A percentile compares a stretch with the other conserved stretches of the same genome.
Conservation (phyloP, 2,329 filamentous ascomycete species). For the Exophiala spinifera region DNA sequence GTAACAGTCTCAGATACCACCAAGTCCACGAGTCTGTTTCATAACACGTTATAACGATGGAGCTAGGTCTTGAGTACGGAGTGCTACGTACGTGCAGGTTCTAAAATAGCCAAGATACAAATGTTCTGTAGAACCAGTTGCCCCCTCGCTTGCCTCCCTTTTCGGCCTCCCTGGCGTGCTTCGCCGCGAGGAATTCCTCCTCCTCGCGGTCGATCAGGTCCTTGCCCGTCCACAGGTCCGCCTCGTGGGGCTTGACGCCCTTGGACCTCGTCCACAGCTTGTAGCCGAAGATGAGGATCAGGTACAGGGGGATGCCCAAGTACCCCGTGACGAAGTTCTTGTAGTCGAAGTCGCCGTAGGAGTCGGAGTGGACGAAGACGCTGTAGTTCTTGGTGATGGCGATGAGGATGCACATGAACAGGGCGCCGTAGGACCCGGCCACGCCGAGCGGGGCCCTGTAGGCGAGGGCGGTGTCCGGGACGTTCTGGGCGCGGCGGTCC, state of each 20-base stretch:
- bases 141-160: slow-evolving; percentile 33
- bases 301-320: slow-evolving; percentile 71
- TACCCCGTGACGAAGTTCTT: slow-evolving; percentile 76
- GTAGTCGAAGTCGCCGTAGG: slow-evolving; percentile 61
- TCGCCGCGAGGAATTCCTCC: slow-evolving; percentile 61
- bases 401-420: slow-evolving; percentile 69
- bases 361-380: slow-evolving; percentile 57
- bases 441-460: slow-evolving; percentile 71
- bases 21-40: too few relatives aligned
- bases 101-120: slow-evolving; percentile 62
- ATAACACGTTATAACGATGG: too few relatives aligned
- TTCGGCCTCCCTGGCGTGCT: slow-evolving; percentile 50
- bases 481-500: slow-evolving; percentile 59
- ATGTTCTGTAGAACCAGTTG: slow-evolving; percentile 57
- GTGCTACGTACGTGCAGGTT: too few relatives aligned
- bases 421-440: slow-evolving; percentile 63
- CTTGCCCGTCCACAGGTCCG: slow-evolving; percentile 71
- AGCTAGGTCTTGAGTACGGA: too few relatives aligned
- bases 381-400: slow-evolving; percentile 79
- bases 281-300: slow-evolving; percentile 66
- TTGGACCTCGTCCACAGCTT: slow-evolving; percentile 57
- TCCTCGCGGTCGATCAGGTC: slow-evolving; percentile 71
- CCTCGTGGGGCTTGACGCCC: slow-evolving; percentile 56
- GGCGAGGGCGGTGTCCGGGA: slow-evolving; percentile 55
- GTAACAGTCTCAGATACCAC: too few relatives aligned